Percentiles rank a stretch among this genome's conserved stretches.
phyloP scores from a whole-genome alignment of 2,329 filamentous ascomycete genomes.

The Aspergillus phoenicis region DNA sequence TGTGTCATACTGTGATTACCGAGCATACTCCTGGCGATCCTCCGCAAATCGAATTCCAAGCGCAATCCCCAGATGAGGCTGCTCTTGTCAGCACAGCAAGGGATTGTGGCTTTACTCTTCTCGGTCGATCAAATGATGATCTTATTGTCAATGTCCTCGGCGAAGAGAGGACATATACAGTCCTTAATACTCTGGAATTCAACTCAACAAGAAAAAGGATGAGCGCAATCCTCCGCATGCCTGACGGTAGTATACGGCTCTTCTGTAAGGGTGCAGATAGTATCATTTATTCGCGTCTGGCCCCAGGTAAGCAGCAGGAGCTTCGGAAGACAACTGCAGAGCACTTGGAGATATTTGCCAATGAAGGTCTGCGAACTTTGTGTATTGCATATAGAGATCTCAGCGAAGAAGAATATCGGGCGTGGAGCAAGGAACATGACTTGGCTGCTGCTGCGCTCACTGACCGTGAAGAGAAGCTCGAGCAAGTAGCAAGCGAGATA shows the following conservation, averaged over 20 bases:
- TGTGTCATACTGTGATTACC: constrained; percentile 96
- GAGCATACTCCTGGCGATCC: constrained; percentile 88
- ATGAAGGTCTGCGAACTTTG: constrained; percentile 90
- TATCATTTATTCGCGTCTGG: constrained; percentile 91
- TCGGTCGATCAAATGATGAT: constrained; percentile 76
- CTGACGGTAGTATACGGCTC: constrained; percentile 81
- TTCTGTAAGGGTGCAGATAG: constrained; percentile 98
- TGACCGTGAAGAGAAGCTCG: constrained; percentile 89
- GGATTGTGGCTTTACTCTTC: constrained; percentile 91
- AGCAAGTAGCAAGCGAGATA: constrained; percentile 84
- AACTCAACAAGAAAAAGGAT: constrained; percentile 96
- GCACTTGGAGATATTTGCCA: constrained; percentile 94
- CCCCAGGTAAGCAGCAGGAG: constrained; percentile 80
- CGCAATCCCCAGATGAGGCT: constrained; percentile 94
- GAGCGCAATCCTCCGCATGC: constrained; percentile 96
- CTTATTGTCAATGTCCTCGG: constrained; percentile 87
- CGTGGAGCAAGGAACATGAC: constrained; percentile 86
- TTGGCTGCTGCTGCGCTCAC: constrained; percentile 79
- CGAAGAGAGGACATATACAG: constrained; percentile 78
- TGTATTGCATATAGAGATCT: constrained; percentile 87
- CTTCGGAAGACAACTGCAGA: constrained; percentile 83
- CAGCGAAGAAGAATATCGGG: constrained; percentile 76
- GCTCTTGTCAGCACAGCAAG: constrained; percentile 91
- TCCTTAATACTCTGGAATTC: constrained; percentile 95
- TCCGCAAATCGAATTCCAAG: constrained; percentile 91